These are phyloP conservation scores for Thelonectria olida DNA, from an alignment of 2,329 filamentous ascomycete genomes.

Conservation along the genomic window DNA sequence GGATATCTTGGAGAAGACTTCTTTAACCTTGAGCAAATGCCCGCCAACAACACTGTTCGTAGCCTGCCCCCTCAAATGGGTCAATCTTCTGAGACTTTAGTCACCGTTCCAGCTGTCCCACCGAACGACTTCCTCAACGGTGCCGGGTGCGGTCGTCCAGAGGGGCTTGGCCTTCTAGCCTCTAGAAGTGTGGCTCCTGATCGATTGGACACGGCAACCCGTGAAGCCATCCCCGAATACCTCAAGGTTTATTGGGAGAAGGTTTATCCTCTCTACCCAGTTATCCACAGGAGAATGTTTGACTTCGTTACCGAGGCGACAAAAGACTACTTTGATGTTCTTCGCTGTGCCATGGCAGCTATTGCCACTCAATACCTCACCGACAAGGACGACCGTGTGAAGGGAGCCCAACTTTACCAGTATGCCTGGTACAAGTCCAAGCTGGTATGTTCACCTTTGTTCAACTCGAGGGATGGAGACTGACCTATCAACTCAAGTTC, in stretches of 20 bases:
- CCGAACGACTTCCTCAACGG: slow-evolving; percentile 46
- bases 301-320: slow-evolving; percentile 45
- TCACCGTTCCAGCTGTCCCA: slow-evolving; percentile 55
- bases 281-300: slow-evolving; percentile 59
- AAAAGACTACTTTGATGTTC: slow-evolving; percentile 51
- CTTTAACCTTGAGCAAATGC: slow-evolving; percentile 48
- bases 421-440: slow-evolving; percentile 60
- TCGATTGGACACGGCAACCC: slow-evolving; percentile 50
- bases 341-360: slow-evolving; percentile 66
- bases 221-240: slow-evolving; percentile 58
- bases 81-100: slow-evolving; percentile 59
- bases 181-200: slow-evolving; percentile 38
- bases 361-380: slow-evolving; percentile 61
- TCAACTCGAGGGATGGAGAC: slow-evolving; percentile 21
- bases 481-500: slow-evolving; percentile 46
- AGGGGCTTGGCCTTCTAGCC: slow-evolving; percentile 48
- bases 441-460: slow-evolving; percentile 53
- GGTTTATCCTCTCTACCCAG: slow-evolving; percentile 58
- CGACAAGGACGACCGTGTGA: slow-evolving; percentile 58
- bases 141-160: slow-evolving; percentile 50
- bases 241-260: slow-evolving; percentile 63
- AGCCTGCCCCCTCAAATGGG: slow-evolving; percentile 58
- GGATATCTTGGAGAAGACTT: slow-evolving; percentile 49
- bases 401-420: slow-evolving; percentile 60
- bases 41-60: slow-evolving; percentile 56